Base-by-base conservation (phyloP, 2,329 filamentous ascomycete species). In the Rhytidhysteron rufulum region DNA sequence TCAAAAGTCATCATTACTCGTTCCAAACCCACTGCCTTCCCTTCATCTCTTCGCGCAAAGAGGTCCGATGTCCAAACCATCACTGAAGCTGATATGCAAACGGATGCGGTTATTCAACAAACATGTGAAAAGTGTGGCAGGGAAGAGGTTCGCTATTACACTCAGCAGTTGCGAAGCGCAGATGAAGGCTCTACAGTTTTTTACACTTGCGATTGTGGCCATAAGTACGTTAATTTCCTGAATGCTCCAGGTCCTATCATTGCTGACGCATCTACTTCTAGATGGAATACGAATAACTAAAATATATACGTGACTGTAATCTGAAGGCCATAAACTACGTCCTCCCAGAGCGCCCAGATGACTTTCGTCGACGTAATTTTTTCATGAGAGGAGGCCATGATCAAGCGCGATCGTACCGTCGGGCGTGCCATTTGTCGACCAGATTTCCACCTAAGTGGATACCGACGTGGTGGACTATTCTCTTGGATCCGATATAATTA, bases 111-210 rank as follows among this genome's bases (percentile, higher is more conserved):
- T 19, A 86, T 78, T 52, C 71, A 78, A 44, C 75, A 85, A 62
- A 81, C 77, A 32, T 97, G 93, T 62, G 79, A 84, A 33, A 83
- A 88, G 57, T 97, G 93, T 64, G 88, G 85, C 13, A 75, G 82
- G 39, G 82, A 82, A 39, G 84, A 95, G 61, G 88, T 97, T 66
- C 85, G 82, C 54, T 97, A 84, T 64, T 86, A 88, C 36, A 85
- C 85, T 3, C 80, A 88, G 45, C 93, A 98, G 65, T 71, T 95
- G 56, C 84, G 91, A 54, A 83, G 89, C 73, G 93, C 91, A 40
- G 93, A 98, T 65, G 91, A 97, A 79, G 93, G 93, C 45, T 88
- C 85, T 50, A 96, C 91, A 1, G 80, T 95, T 40, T 94, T 96
- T 59, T 95, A 88, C 69, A 84, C 77, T 44, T 96, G 90, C 69